Base-by-base conservation (phyloP, 2,329 filamentous ascomycete genomes). In the Monosporascus ibericus region DNA sequence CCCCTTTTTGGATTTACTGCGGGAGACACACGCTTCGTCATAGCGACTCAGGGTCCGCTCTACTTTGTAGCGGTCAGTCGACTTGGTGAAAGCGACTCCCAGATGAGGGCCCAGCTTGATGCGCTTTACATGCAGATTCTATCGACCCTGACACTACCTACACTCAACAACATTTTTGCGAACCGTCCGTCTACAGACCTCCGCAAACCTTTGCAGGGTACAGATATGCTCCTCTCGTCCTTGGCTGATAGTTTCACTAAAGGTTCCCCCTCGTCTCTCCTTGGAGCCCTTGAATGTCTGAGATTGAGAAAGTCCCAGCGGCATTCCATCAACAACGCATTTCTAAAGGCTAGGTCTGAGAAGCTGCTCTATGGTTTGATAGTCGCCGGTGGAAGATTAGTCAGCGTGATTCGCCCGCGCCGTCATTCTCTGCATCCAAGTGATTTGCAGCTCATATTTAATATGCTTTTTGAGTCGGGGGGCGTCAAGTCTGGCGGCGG, bases 101-200 rank as follows among this genome's bases (percentile, higher is more conserved):
- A 99, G 68, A 79, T 99, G 20, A 84, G 89, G 50, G 81, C 85
- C 20, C 94, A 99, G 68, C 81, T 99, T 2, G 91, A 96, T 59
- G 92, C 92, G 14, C 74, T 99, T 38, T 99, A 99, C 69, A 97
- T 96, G 89, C 94, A 99, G 70, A 96, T 99, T 49, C 72, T 99
- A 25, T 97, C 94, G 1, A 99, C 95, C 0, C 74, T 99, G 54
- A 99, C 94, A 0, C 78, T 99, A 8, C 92, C 94, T 0, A 88
- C 84, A 15, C 79, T 99, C 58, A 88, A 85, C 48, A 88, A 87
- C 62, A 88, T 97, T 54, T 99, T 99, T 65, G 87, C 85, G 14
- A 84, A 92, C 58, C 85, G 94, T 15, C 92, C 94, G 7, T 96
- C 92, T n/a, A 94, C 90, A 40, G 95, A 99, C 70, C 77, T 99